These are phyloP conservation scores for Diutina pseudorugosa DNA, from an alignment of 1,139 yeast genomes.

Conservation along the genomic window DNA sequence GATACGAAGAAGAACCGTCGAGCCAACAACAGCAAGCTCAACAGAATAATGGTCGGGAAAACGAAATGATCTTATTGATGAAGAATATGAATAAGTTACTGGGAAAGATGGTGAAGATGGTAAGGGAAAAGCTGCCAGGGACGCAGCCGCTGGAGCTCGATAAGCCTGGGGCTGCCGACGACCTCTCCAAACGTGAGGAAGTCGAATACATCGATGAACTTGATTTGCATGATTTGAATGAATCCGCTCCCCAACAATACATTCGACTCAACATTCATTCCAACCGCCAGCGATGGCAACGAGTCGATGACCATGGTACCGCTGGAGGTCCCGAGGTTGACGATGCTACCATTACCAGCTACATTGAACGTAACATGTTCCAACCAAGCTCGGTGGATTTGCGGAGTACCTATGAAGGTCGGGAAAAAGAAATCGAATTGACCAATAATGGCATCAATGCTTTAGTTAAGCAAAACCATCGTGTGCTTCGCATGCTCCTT, in stretches of 20 bases:
- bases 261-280: slow-evolving; percentile 39
- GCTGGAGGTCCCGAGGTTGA: slow-evolving; percentile 6
- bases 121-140: slow-evolving; percentile 17
- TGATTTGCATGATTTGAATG: slow-evolving; percentile 51
- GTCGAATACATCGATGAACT: slow-evolving; percentile 38
- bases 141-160: background rate
- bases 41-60: slow-evolving; percentile 17
- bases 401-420: slow-evolving; percentile 23
- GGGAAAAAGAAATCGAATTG: slow-evolving; percentile 29
- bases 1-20: slow-evolving; percentile 32
- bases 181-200: slow-evolving; percentile 13
- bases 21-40: slow-evolving; percentile 24
- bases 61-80: slow-evolving; percentile 61
- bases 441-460: slow-evolving; percentile 37
- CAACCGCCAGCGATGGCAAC: slow-evolving; percentile 7
- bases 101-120: slow-evolving; percentile 62
- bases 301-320: slow-evolving; percentile 3
- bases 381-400: slow-evolving; percentile 19
- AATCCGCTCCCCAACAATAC: slow-evolving; percentile 34
- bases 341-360: slow-evolving; percentile 7
- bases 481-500: slow-evolving; percentile 21
- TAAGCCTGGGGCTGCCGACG: background rate
- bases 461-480: slow-evolving; percentile 45
- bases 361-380: slow-evolving; percentile 15
- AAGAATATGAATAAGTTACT: slow-evolving; percentile 83